Percentiles rank a stretch among this genome's conserved stretches.
These are phyloP conservation scores for Suillus spraguei DNA, from an alignment of 768 basidiomycete species.

Conservation along the genomic window DNA sequence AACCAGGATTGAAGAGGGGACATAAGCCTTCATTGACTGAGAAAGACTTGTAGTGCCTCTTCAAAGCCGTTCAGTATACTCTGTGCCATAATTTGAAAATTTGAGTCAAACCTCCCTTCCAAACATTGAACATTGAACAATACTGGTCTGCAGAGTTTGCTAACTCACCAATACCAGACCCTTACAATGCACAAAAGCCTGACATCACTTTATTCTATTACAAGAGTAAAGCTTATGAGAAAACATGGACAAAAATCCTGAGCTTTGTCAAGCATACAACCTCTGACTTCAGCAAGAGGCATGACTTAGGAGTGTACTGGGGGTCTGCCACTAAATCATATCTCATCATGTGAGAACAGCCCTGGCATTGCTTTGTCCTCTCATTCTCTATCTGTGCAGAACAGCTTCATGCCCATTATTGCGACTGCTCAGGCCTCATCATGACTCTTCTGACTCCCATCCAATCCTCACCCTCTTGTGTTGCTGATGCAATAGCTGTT, in stretches of 20 bases:
- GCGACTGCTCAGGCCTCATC: neutral
- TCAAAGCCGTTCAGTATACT: neutral
- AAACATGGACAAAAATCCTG: neutral
- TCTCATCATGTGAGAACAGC: constrained; percentile 1
- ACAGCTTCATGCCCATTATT: neutral
- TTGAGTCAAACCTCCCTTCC: neutral
- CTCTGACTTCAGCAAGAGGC: neutral
- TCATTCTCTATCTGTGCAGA: neutral
- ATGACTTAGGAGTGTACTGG: neutral
- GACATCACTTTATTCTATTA: neutral
- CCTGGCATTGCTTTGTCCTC: neutral
- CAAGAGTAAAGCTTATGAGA: neutral
- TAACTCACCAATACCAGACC: neutral
- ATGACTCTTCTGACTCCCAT: neutral
- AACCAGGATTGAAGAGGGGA: neutral
- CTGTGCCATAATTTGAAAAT: neutral
- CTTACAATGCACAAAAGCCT: neutral
- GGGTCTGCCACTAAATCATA: neutral
- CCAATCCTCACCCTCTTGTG: neutral
- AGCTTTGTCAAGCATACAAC: neutral
- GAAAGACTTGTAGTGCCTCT: neutral
- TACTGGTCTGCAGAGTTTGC: constrained; percentile 3
- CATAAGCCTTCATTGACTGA: neutral
- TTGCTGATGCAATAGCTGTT: neutral
- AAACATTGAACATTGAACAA: neutral